phyloP scores from a whole-genome alignment of 2,329 filamentous ascomycete genomes.

The Thelonectria olida region DNA sequence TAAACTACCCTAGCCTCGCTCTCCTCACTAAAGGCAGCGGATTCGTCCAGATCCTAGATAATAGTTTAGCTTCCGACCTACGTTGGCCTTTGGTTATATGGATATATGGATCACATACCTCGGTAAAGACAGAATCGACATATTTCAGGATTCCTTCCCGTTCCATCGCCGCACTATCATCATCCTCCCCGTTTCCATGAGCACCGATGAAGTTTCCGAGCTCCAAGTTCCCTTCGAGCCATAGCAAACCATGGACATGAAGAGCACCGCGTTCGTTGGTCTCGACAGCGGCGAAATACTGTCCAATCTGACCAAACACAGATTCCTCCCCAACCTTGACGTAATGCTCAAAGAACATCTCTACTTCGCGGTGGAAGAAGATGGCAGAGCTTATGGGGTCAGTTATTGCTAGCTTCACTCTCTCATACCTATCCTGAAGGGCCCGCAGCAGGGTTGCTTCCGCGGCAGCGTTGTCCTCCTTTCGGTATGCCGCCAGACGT shows the following conservation, averaged over 20 bases:
- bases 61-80: background rate
- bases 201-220: constrained; percentile 1
- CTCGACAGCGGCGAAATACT: background rate
- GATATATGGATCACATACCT: constrained; percentile 11
- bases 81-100: background rate
- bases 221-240: constrained; percentile 5
- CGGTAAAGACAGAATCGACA: constrained; percentile 4
- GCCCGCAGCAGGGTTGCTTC: constrained; percentile 3
- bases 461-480: background rate
- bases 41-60: background rate
- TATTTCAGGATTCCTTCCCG: background rate
- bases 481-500: background rate
- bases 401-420: constrained; percentile 5
- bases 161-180: constrained; percentile 6
- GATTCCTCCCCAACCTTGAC: background rate
- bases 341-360: constrained; percentile 1
- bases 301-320: background rate
- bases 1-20: background rate
- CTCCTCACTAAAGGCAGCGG: background rate
- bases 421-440: constrained; percentile 9
- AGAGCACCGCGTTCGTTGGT: background rate
- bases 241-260: constrained; percentile 6
- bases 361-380: constrained; percentile 7
- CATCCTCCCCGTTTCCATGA: background rate
- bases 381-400: constrained; percentile 3